phyloP scores from a whole-genome alignment of 75 land plant genomes.

The Selaginella moellendorffii region DNA sequence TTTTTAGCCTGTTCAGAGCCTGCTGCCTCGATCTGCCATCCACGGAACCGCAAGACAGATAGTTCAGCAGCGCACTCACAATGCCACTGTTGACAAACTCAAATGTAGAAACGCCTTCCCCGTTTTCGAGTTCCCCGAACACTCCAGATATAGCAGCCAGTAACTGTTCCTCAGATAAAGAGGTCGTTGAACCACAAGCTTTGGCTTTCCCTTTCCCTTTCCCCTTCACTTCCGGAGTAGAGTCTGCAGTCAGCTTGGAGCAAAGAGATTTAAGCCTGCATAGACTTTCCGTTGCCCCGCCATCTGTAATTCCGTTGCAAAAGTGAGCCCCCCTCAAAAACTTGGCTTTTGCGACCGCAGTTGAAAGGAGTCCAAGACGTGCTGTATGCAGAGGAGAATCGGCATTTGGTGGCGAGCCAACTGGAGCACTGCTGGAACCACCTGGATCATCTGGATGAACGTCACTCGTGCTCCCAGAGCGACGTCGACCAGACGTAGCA shows the following conservation, averaged over 20 bases:
- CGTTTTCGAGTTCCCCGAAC: constrained; percentile 55
- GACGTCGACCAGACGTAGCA: constrained; percentile 24
- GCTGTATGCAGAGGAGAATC: constrained; percentile 32
- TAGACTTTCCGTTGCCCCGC: constrained; percentile 72
- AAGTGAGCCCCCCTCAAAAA: constrained; percentile 59
- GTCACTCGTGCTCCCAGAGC: constrained; percentile 18
- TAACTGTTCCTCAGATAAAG: constrained; percentile 43
- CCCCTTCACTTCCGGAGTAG: constrained; percentile 32
- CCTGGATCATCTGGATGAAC: constrained; percentile 41
- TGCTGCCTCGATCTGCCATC: constrained; percentile 36
- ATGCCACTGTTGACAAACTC: constrained; percentile 92
- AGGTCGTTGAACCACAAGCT: constrained; percentile 33
- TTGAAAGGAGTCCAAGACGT: constrained; percentile 39
- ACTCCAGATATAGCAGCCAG: constrained; percentile 42
- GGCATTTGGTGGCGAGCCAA: no score
- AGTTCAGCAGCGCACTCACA: constrained; percentile 58
- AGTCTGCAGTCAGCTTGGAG: constrained; percentile 30
- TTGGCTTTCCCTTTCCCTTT: constrained; percentile 82
- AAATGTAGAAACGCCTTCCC: constrained; percentile 91
- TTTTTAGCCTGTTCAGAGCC: constrained; percentile 53
- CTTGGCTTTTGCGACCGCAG: constrained; percentile 48
- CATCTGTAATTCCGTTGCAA: constrained; percentile 41
- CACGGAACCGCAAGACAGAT: constrained; percentile 63
- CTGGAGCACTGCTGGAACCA: no score
- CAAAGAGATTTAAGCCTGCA: constrained; percentile 54